These are phyloP conservation scores for Leucocoprinus birnbaumii DNA, from an alignment of 768 basidiomycete species.

Conservation along the genomic window DNA sequence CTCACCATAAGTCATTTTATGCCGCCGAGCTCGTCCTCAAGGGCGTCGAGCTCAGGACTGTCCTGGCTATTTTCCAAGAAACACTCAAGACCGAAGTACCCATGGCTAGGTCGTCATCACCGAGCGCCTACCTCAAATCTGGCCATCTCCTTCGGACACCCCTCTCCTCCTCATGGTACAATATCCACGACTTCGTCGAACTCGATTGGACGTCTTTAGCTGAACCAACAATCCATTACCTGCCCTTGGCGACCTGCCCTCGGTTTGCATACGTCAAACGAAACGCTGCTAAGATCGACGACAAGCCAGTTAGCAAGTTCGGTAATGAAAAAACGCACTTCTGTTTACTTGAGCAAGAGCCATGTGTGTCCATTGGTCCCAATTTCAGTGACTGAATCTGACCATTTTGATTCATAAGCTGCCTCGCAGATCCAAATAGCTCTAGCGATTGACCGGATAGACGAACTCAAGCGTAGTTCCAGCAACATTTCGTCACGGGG, in stretches of 20 bases:
- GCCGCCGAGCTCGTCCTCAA: conserved; percentile 82
- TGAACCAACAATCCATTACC: conserved; percentile 60
- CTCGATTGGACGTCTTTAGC: conserved; percentile 57
- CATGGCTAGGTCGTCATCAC: conserved; percentile 41
- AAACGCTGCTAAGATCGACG: conserved; percentile 39
- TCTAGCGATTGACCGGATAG: conserved; percentile 53
- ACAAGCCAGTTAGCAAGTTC: conserved; percentile 67
- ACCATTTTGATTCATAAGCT: conserved; percentile 33
- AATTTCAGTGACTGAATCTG: not conserved
- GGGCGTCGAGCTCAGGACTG: conserved; percentile 70
- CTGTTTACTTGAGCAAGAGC: conserved; percentile 74
- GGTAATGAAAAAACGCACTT: conserved; percentile 81
- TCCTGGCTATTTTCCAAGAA: conserved; percentile 77
- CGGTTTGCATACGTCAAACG: conserved; percentile 80
- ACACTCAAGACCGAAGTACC: conserved; percentile 60
- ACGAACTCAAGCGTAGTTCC: conserved; percentile 35
- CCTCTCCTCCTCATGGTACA: conserved; percentile 64
- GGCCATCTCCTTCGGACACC: conserved; percentile 39
- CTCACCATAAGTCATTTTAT: conserved; percentile 82
- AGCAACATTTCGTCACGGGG: conserved; percentile 4
- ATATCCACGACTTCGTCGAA: conserved; percentile 82
- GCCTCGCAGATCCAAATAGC: conserved; percentile 63
- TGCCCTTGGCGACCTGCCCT: conserved; percentile 76
- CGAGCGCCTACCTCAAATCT: conserved; percentile 47
- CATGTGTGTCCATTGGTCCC: conserved; percentile 42